Evolutionary conservation across 2,329 filamentous ascomycete genomes (phyloP).

Genomic region (Xylaria sp.): DNA sequence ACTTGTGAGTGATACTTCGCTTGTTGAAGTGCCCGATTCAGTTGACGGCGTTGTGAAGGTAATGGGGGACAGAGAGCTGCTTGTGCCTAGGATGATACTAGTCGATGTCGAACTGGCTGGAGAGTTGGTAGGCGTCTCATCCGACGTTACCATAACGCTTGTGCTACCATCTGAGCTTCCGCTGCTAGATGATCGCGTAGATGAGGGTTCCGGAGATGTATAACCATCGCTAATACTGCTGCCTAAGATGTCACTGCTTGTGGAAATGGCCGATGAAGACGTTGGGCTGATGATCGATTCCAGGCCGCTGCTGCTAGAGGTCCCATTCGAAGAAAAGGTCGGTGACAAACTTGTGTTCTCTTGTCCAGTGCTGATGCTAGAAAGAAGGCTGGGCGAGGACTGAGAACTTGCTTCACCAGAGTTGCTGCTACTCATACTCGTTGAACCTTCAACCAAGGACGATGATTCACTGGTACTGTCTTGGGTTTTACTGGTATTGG

Average conservation of each 20-base stretch:
- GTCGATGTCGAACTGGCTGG: background rate
- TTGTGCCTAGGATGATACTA: background rate
- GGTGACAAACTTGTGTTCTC: background rate
- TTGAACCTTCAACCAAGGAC: background rate
- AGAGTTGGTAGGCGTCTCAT: background rate
- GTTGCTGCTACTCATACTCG: background rate
- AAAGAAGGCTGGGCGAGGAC: background rate
- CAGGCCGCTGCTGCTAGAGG: background rate
- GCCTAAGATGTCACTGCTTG: background rate
- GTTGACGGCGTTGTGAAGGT: background rate
- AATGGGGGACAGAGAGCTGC: background rate
- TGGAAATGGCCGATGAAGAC: background rate
- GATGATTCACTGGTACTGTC: background rate
- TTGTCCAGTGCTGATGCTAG: background rate
- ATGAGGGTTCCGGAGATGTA: background rate
- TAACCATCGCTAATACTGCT: background rate
- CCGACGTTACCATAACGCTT: background rate
- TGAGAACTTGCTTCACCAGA: background rate
- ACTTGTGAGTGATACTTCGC: background rate
- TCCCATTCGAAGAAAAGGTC: background rate
- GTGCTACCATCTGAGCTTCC: background rate
- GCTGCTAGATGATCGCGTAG: background rate
- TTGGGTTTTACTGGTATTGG: background rate
- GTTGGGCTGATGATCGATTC: background rate
- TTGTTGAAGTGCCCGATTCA: background rate